These are phyloP conservation scores for Sideroxylon spinosum DNA, from an alignment of 179 eudicot genomes.

Conservation along the genomic window DNA sequence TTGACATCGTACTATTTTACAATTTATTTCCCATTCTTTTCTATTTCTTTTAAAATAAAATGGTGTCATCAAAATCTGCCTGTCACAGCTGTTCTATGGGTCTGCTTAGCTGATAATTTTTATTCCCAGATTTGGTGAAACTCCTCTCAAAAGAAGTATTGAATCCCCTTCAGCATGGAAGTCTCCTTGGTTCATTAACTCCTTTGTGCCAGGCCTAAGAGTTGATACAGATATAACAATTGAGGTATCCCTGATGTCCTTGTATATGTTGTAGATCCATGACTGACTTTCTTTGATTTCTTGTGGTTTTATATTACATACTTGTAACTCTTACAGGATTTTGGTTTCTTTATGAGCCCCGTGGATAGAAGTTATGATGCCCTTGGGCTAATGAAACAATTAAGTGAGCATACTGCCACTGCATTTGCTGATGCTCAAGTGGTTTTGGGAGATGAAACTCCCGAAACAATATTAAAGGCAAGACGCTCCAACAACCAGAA, in stretches of 20 bases:
- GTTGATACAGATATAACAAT: constrained; percentile 75
- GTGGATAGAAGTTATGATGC: constrained; percentile 76
- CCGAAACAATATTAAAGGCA: constrained; percentile 58
- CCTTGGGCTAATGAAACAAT: constrained; percentile 85
- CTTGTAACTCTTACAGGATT: constrained; percentile 49
- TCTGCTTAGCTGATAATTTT: constrained; percentile 12
- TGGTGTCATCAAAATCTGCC: background rate
- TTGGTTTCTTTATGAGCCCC: constrained; percentile 76
- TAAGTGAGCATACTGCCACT: constrained; percentile 72
- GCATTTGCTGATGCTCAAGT: constrained; percentile 85
- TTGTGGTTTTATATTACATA: background rate
- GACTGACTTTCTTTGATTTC: background rate
- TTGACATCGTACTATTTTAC: background rate
- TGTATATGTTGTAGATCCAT: background rate
- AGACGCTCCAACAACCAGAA: constrained; percentile 31
- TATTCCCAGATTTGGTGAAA: constrained; percentile 60
- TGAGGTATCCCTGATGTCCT: constrained; percentile 49
- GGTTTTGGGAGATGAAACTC: constrained; percentile 84
- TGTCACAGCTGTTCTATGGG: background rate
- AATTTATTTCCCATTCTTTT: background rate
- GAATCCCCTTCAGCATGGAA: constrained; percentile 99
- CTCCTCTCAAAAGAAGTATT: constrained; percentile 74
- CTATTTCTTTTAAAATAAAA: background rate
- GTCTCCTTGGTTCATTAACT: constrained; percentile 89
- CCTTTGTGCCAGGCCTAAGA: constrained; percentile 63